These are phyloP conservation scores for Phylloporus rhodoxanthus DNA, from an alignment of 768 basidiomycete genomes.

Conservation along the genomic window DNA sequence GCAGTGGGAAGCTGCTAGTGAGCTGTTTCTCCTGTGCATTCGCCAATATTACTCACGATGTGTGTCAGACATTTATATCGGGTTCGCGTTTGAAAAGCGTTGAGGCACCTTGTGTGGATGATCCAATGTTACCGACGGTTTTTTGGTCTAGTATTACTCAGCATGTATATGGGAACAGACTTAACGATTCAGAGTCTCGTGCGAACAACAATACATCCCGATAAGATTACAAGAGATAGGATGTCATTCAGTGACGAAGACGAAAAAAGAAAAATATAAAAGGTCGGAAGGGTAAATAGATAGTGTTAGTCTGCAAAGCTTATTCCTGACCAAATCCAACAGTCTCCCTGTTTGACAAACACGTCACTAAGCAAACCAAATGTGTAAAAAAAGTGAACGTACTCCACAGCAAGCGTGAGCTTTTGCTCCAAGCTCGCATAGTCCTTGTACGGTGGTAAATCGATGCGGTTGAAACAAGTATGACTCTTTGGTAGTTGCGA, in stretches of 20 bases:
- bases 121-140: background rate
- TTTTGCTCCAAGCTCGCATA: constrained; percentile 94
- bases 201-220: constrained; percentile 15
- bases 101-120: constrained; percentile 13
- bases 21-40: constrained; percentile 30
- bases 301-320: constrained; percentile 15
- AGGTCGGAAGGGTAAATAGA: constrained; percentile 4
- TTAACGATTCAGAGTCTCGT: background rate
- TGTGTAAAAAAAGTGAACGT: constrained; percentile 33
- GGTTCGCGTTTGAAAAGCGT: constrained; percentile 82
- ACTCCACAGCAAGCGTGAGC: constrained; percentile 91
- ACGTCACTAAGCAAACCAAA: constrained; percentile 12
- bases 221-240: constrained; percentile 31
- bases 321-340: constrained; percentile 93
- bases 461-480: constrained; percentile 94
- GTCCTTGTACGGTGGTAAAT: constrained; percentile 96
- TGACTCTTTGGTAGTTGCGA: constrained; percentile 95
- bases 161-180: constrained; percentile 1
- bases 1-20: constrained; percentile 99
- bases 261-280: constrained; percentile 1
- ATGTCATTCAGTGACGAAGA: constrained; percentile 12
- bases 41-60: constrained; percentile 5
- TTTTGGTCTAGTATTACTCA: constrained; percentile 8
- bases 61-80: constrained; percentile 79
- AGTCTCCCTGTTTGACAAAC: constrained; percentile 59